These are phyloP conservation scores for Solanum stenotomum DNA, from an alignment of 257 asterid species.

Conservation along the genomic window DNA sequence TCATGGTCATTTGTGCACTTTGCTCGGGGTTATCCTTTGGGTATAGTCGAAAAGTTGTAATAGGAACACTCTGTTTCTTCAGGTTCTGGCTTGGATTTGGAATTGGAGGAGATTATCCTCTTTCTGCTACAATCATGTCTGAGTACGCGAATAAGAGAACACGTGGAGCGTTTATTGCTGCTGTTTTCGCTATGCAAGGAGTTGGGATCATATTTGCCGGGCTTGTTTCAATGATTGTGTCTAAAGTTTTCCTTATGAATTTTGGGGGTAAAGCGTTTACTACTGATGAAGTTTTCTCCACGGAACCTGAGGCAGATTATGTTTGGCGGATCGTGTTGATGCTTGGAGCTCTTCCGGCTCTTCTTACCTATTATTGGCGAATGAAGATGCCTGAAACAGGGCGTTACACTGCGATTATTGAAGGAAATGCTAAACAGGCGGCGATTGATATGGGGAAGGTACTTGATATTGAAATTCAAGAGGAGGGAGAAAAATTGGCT, in stretches of 20 bases:
- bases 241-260: constrained; percentile 25
- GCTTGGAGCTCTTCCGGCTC: constrained; percentile 71
- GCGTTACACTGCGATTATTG: constrained; percentile 71
- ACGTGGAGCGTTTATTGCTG: constrained; percentile 59
- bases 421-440: constrained; percentile 54
- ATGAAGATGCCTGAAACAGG: constrained; percentile 39
- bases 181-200: constrained; percentile 72
- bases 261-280: constrained; percentile 24
- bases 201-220: constrained; percentile 53
- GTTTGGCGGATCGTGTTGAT: constrained; percentile 55
- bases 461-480: constrained; percentile 47
- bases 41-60: constrained; percentile 24
- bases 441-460: constrained; percentile 54
- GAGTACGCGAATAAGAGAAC: constrained; percentile 62
- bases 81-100: constrained; percentile 70
- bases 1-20: constrained; percentile 47
- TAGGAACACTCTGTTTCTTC: constrained; percentile 63
- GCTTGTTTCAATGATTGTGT: constrained; percentile 22
- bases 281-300: constrained; percentile 20
- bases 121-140: constrained; percentile 69
- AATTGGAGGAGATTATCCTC: constrained; percentile 71
- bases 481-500: constrained; percentile 32
- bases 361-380: constrained; percentile 57
- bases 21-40: constrained; percentile 61
- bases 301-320: constrained; percentile 44